phyloP scores from a whole-genome alignment of 1,284 basidiomycete species.

The Fomitiporia mediterranea region DNA sequence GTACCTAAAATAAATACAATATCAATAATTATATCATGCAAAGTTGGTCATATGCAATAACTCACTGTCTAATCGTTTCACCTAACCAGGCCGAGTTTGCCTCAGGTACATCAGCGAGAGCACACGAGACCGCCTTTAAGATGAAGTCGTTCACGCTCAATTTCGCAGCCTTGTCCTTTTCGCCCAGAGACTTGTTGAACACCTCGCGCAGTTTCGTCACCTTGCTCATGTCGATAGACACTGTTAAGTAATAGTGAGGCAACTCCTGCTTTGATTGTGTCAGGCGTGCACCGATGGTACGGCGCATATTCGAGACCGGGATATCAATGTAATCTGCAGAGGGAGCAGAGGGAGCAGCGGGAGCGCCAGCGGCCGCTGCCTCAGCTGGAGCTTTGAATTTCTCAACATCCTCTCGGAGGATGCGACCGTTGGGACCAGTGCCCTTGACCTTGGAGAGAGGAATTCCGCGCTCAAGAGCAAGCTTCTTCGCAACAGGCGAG shows the following conservation, averaged over 20 bases:
- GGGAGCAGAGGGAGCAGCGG: conserved; percentile 37
- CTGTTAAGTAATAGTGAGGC: conserved; percentile 97
- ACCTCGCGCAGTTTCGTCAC: conserved; percentile 91
- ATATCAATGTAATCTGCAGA: conserved; percentile 81
- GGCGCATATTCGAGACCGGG: conserved; percentile 94
- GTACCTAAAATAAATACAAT: conserved; percentile 79
- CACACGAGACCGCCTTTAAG: conserved; percentile 90
- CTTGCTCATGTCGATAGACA: conserved; percentile 97
- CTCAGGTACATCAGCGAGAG: conserved; percentile 93
- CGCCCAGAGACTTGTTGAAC: conserved; percentile 87
- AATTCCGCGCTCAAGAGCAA: conserved; percentile 93
- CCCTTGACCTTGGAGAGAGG: conserved; percentile 92
- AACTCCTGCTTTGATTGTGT: conserved; percentile 90
- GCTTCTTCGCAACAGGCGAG: conserved; percentile 92
- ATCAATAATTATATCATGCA: no score
- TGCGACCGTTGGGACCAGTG: conserved; percentile 90
- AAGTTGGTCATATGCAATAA: conserved; percentile 19
- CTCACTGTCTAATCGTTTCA: conserved; percentile 91
- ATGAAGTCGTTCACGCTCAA: conserved; percentile 99
- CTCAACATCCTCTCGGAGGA: conserved; percentile 92
- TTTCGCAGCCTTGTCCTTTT: conserved; percentile 84
- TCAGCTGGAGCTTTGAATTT: conserved; percentile 65
- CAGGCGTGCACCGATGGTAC: conserved; percentile 86
- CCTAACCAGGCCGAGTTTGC: conserved; percentile 98
- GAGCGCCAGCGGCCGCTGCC: conserved; percentile 37